A percentile compares a stretch with the other conserved stretches of the same genome.
Evolutionary conservation across 768 basidiomycete species (phyloP).

Genomic region (Porpolomopsis calyptriformis): DNA sequence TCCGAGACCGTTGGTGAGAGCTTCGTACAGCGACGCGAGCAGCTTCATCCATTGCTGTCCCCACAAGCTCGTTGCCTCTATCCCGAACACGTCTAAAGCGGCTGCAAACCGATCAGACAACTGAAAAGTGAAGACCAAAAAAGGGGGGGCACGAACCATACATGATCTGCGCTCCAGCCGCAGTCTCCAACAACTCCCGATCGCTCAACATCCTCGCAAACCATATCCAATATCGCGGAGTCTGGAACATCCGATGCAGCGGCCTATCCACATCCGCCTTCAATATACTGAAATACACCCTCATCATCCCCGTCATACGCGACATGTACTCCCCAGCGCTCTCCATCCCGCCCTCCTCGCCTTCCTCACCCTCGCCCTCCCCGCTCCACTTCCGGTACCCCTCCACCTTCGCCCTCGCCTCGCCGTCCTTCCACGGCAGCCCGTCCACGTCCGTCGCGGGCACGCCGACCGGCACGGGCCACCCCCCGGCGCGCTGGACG

Average conservation of each 20-base stretch:
- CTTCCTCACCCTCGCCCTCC: slow-evolving; percentile 19
- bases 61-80: slow-evolving; percentile 51
- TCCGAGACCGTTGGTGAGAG: slow-evolving; percentile 43
- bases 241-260: slow-evolving; percentile 44
- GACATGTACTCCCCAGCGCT: slow-evolving; percentile 46
- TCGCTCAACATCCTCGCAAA: slow-evolving; percentile 52
- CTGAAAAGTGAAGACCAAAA: neutral
- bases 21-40: slow-evolving; percentile 53
- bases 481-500: slow-evolving; percentile 80
- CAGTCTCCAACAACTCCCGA: slow-evolving; percentile 38
- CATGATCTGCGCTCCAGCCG: slow-evolving; percentile 57
- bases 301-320: slow-evolving; percentile 69
- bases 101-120: slow-evolving; percentile 28
- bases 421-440: slow-evolving; percentile 31
- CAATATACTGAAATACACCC: slow-evolving; percentile 77
- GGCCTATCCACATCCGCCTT: slow-evolving; percentile 30
- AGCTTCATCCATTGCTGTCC: slow-evolving; percentile 75
- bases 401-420: slow-evolving; percentile 37
- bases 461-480: slow-evolving; percentile 65
- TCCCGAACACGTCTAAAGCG: slow-evolving; percentile 61
- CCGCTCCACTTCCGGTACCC: slow-evolving; percentile 38
- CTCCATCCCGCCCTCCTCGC: slow-evolving; percentile 30
- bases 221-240: slow-evolving; percentile 63
- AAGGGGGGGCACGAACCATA: slow-evolving; percentile 38
- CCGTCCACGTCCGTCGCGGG: slow-evolving; percentile 43